These are phyloP conservation scores for Podospora sp. DNA, from an alignment of 495 filamentous ascomycete species.

Conservation along the genomic window DNA sequence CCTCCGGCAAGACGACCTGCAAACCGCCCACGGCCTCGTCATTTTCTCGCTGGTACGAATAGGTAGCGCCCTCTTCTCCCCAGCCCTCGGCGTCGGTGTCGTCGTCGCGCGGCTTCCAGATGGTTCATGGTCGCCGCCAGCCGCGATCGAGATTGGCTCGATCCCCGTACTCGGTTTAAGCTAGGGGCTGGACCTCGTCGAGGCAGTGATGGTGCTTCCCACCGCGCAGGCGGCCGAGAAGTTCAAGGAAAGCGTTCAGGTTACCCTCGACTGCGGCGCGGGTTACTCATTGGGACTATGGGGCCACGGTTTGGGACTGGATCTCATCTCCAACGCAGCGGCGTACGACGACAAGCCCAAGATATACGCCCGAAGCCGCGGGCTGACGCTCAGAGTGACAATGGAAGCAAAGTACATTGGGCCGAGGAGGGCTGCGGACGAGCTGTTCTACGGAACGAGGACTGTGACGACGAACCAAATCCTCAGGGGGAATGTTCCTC, in stretches of 20 bases:
- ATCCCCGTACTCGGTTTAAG: no score
- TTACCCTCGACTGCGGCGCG: not conserved
- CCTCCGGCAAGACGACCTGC: not conserved
- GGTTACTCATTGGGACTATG: not conserved
- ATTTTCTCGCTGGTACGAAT: not conserved
- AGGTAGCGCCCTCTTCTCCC: not conserved
- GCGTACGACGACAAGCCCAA: not conserved
- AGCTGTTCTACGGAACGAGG: slow-evolving; percentile 67
- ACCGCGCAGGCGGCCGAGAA: slow-evolving; percentile 56
- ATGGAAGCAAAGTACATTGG: slow-evolving; percentile 72
- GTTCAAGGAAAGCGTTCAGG: not conserved
- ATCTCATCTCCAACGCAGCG: not conserved
- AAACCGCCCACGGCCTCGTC: not conserved
- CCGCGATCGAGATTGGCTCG: slow-evolving; percentile 77
- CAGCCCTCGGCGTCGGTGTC: slow-evolving; percentile 62
- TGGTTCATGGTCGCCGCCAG: slow-evolving; percentile 76
- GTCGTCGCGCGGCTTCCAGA: slow-evolving; percentile 69
- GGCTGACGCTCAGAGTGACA: slow-evolving; percentile 73
- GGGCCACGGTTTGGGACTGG: not conserved
- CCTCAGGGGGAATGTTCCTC: slow-evolving; percentile 60
- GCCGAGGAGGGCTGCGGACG: slow-evolving; percentile 76
- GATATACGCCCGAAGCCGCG: slow-evolving; percentile 72
- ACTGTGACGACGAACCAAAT: slow-evolving; percentile 61
- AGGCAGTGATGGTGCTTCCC: slow-evolving; percentile 82
- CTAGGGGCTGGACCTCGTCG: slow-evolving; percentile 85